Base-by-base conservation (phyloP, 176 grass and related monocot species). In the Avena sativa region DNA sequence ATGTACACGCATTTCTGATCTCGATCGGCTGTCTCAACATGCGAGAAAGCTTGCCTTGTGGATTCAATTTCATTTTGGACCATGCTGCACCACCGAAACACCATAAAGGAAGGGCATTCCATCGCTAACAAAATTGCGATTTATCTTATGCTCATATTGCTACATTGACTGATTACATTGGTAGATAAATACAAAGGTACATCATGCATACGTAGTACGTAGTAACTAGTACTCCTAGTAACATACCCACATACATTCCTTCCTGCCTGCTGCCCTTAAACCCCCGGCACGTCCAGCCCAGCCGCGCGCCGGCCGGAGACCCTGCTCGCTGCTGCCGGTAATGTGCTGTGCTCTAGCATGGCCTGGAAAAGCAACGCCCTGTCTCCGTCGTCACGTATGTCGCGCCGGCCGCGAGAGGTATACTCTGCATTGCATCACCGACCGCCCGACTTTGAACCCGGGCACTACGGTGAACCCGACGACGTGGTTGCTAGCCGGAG, bases 401-500 rank as follows among this genome's bases (percentile, higher is more conserved):
- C 21, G 59, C 2, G 14, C 79, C 6, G 48, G 4, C 40, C 79
- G 82, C 2, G 88, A 68, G 12, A 96, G 90, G 81, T 96, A 96
- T 20, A 96, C 96, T 26, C 90, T 85, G 76, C 86, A 96, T 58
- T 96, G 93, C n/a, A 98, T 88, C 73, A 96, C 83, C 38, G 90
- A 96, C 75, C 59, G 78, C 0, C 87, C 90, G 6, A 98, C 88
- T 73, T 79, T 79, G 92, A 98, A 98, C 86, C 96, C 93, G 9
- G 96, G 96, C 82, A 92, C 76, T 20, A 95, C 93, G 34, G 93
- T 98, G 82, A 98, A 98, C 73, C 92, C 96, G 3, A 98, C 93
- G 2, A 46, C 78, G 60, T 52, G 47, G 6, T 50, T 48, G 32
- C 63, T 48, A 21, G 32, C 43, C 11, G n/a, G 28, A 12, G 48